Evolutionary conservation across 192 early-diverging fungal species (phyloP), one percentile per base, ranked within the genome.

Genomic region (Thamnidium elegans): DNA sequence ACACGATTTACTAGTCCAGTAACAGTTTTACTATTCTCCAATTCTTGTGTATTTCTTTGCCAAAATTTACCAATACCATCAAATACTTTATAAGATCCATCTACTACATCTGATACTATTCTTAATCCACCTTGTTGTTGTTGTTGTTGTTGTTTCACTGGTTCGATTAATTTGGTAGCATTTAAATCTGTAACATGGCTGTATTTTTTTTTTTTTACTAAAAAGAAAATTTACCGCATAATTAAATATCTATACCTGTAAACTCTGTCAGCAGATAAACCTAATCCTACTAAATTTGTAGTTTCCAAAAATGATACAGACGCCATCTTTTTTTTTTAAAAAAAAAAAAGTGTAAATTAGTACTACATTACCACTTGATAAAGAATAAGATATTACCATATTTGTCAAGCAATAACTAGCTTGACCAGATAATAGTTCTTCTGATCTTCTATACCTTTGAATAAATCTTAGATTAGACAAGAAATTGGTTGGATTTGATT

Each of bases 391-490:
- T n/a, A 55, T 48, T 73, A 74, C 80, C 75, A 82, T 79, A 61
- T 82, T 82, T 1, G 80, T 82, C 3, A 82, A 63, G 21, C 80
- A 82, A 52, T 79, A 82, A 7, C 75, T 74, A 26, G 77, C 73
- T 31, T 79, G 75, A 5, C 80, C 78, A 30, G 66, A 66, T 0
- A 79, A 65, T 26, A 26, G 26, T 14, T 65, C 55, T 20, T 69
- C 62, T 53, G 70, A 67, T 8, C 66, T 70, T 32, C 78, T 66
- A 55, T 76, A 82, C n/a, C 80, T 62, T 45, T 82, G 80, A 26
- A 79, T 82, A 51, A 70, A 90, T 65, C 79, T 80, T 26, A 90
- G 63, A 44, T 87, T 90, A n/a, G 86, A 88, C 2, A 89, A 73
- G 7, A 90, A 81, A 31, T 84, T 81, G 11, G 82, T 79, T 7